A percentile compares a stretch with the other conserved stretches of the same genome.
These are phyloP conservation scores for Aspergillus nomiae DNA, from an alignment of 2,329 filamentous ascomycete genomes.

Conservation along the genomic window DNA sequence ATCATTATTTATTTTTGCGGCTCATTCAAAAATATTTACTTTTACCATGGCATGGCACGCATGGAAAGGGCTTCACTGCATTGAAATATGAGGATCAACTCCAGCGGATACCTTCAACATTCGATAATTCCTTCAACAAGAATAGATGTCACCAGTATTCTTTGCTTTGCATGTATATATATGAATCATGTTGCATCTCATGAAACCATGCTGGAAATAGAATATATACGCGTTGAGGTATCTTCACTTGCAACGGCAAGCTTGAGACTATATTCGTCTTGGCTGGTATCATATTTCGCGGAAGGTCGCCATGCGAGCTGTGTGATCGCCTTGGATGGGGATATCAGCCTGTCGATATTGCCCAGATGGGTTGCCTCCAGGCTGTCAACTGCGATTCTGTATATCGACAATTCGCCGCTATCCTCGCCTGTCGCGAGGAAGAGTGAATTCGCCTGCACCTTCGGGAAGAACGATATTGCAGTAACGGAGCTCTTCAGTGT, in stretches of 20 bases:
- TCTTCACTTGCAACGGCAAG: constrained; percentile 52
- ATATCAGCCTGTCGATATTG: constrained; percentile 43
- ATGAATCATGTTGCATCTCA: constrained; percentile 21
- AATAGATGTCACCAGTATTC: constrained; percentile 9
- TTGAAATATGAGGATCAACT: constrained; percentile 21
- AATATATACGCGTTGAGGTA: constrained; percentile 45
- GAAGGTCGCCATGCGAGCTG: constrained; percentile 70
- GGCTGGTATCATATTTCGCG: constrained; percentile 9
- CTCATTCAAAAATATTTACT: constrained; percentile 28
- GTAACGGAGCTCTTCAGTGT: constrained; percentile 65
- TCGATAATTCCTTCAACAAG: constrained; percentile 26
- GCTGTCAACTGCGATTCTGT: constrained; percentile 37
- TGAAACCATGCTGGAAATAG: constrained; percentile 33
- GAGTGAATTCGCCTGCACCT: constrained; percentile 29
- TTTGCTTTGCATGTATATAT: constrained; percentile 17
- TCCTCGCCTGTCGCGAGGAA: constrained; percentile 52
- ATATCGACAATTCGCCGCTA: constrained; percentile 47
- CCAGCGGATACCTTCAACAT: constrained; percentile 32
- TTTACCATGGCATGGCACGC: constrained; percentile 25
- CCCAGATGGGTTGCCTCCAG: constrained; percentile 32
- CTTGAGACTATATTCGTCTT: constrained; percentile 26
- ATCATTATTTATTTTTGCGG: constrained; percentile 11
- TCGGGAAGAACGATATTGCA: constrained; percentile 66
- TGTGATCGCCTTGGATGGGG: constrained; percentile 65
- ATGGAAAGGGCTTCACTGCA: constrained; percentile 23